These are phyloP conservation scores for Leccinum sublutescens DNA, from an alignment of 768 basidiomycete genomes.

Conservation along the genomic window DNA sequence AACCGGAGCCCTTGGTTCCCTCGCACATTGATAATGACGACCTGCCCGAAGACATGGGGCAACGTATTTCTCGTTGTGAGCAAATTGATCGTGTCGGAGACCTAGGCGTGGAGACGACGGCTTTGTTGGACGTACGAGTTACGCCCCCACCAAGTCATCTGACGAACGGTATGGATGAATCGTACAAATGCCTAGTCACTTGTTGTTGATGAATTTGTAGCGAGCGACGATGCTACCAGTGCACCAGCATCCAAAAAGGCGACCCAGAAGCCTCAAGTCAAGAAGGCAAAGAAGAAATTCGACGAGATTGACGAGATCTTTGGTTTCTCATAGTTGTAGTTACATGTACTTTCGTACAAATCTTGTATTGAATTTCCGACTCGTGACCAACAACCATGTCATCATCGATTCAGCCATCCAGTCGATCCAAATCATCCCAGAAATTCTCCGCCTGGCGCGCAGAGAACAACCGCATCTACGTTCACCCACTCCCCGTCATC, in stretches of 20 bases:
- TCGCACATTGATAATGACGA: constrained; percentile 3
- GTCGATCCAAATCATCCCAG: constrained; percentile 34
- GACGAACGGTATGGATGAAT: constrained; percentile 6
- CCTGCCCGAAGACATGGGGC: constrained; percentile 16
- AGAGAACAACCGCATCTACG: constrained; percentile 70
- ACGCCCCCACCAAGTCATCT: neutral
- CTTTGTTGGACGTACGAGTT: neutral
- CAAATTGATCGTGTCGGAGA: constrained; percentile 1
- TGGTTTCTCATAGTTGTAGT: constrained; percentile 17
- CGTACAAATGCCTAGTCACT: neutral
- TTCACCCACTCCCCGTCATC: constrained; percentile 65
- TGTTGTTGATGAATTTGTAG: constrained; percentile 8
- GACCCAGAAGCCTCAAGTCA: constrained; percentile 9
- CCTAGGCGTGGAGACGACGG: neutral
- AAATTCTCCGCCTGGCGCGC: constrained; percentile 56
- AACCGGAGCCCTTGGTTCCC: neutral
- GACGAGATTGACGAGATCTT: constrained; percentile 31
- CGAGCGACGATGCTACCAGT: neutral
- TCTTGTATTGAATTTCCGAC: neutral
- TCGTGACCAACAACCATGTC: constrained; percentile 28
- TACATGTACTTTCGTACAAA: neutral
- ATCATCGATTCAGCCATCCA: constrained; percentile 49
- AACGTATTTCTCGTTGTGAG: constrained; percentile 7
- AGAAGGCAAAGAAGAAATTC: constrained; percentile 18
- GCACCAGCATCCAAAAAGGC: neutral